Evolutionary conservation across 805 yeast species (phyloP), one percentile per base, ranked within the genome.

Genomic region (Zygoascus tannicola): DNA sequence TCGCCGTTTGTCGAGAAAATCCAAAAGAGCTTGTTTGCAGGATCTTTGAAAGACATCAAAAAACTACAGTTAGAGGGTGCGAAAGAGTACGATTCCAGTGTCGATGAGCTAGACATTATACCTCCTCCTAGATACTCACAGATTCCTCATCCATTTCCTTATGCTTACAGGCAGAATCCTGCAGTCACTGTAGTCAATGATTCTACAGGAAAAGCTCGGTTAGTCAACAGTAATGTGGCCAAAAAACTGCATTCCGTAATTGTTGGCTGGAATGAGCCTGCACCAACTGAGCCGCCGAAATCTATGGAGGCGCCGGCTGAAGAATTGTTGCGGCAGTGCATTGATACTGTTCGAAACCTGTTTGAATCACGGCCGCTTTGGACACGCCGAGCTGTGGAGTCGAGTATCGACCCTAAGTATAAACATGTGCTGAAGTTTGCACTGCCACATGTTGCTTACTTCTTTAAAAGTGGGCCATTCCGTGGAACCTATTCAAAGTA

Each of bases 391-490:
- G 94, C 84, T 50, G 41, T 59, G 15, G 55, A 56, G n/a, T 49
- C 51, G 12, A 41, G 46, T 22, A 32, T 58, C n/a, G 42, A 51
- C 12, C 42, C 35, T 2, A 48, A 68, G 54, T 44, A 65, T 60
- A 50, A 65, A 61, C 53, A 59, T 60, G 56, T 76, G 56, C 50
- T 90, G 36, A 79, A 82, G 53, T 79, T 74, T 50, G 94, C 96
- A 0, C 60, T 92, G 40, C 95, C 97, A 0, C 81, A 84, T 58
- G 82, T 86, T 0, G 74, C 95, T 0, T 92, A 78, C 58, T 73
- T 85, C 35, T 83, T 79, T 58, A 77, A 82, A 32, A 83, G 82
- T 56, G 98, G 98, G 0, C 98, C 97, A 0, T 92, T 95, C 95
- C 73, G 97, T 54, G 86, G 85, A 47, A 76, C 92, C 8, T 86